Evolutionary conservation across 2,329 filamentous ascomycete species (phyloP), one percentile per base, ranked within the genome.

Genomic region (Orbilia ellipsospora): DNA sequence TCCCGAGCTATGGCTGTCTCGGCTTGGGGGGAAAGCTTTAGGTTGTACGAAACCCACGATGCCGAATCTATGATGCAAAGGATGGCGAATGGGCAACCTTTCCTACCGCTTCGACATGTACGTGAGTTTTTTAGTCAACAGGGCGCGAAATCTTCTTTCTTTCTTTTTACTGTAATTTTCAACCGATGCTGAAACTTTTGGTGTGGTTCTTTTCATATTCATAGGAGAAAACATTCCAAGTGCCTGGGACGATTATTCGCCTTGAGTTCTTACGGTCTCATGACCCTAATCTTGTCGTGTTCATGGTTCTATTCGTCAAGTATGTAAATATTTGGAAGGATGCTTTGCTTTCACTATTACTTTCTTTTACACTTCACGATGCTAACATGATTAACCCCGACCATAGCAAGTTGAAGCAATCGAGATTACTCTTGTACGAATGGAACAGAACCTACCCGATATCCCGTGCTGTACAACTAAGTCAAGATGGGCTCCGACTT

Each of bases 391-490:
- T 15, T 48, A 18, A 18, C 5, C 16, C 57, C 31, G 23, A 20
- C n/a, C 10, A 28, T 42, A 76, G 64, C 40, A 70, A 65, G 31
- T 83, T 83, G 36, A 85, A 86, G 0, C 81, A 82, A 13, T 86
- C 87, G 1, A 84, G 84, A 69, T 84, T 89, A 82, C 80, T 87
- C 1, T 83, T 86, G 1, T 90, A 88, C 77, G 87, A 90, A 77
- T 91, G 89, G 89, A 85, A 87, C 65, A 80, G 84, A 5, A 85
- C 84, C 0, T 83, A 86, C 31, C 81, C 85, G 50, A 81, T 90
- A 8, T 81, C 80, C 3, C 77, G 80, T 1, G 84, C 86, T 8
- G 83, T 87, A 16, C 78, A 81, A 4, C 82, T 84, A 56, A 86
- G 86, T 52, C 85, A 85, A 72, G 79, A 81, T 13, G 88, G 88